These are phyloP conservation scores for Ustilago esculenta DNA, from an alignment of 1,284 basidiomycete genomes.

Conservation along the genomic window DNA sequence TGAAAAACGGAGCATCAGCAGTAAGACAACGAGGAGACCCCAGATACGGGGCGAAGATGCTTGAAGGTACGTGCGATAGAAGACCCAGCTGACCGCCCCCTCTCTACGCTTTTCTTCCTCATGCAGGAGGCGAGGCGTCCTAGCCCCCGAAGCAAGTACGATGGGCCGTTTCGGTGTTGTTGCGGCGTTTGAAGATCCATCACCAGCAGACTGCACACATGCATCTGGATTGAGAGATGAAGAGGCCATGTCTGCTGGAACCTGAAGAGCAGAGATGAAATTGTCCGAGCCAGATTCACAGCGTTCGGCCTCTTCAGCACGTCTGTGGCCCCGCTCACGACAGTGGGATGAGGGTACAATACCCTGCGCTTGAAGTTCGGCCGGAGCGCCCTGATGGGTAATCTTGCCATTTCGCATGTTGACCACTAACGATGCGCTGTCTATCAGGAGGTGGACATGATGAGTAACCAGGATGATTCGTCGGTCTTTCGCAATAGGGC, in stretches of 20 bases:
- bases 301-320: neutral
- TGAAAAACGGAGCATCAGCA: conserved; percentile 30
- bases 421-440: conserved; percentile 41
- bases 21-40: conserved; percentile 26
- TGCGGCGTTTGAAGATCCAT: neutral
- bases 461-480: conserved; percentile 81
- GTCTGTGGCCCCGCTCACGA: too few species aligned
- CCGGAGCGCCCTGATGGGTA: conserved; percentile 24
- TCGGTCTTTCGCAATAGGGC: conserved; percentile 68
- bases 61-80: conserved; percentile 47
- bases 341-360: neutral
- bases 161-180: neutral
- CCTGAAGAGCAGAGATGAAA: neutral
- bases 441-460: conserved; percentile 48
- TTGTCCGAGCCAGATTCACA: neutral
- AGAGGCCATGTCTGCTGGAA: neutral
- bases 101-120: conserved; percentile 50
- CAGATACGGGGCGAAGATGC: conserved; percentile 38
- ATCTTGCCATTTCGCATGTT: conserved; percentile 50
- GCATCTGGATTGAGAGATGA: neutral
- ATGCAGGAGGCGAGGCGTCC: conserved; percentile 44
- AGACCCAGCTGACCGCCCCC: conserved; percentile 47
- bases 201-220: too few species aligned
- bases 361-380: conserved; percentile 14
- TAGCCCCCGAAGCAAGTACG: conserved; percentile 24